Base-by-base conservation (phyloP, 352 stramenopile species). In the Aphanomyces euteiches region DNA sequence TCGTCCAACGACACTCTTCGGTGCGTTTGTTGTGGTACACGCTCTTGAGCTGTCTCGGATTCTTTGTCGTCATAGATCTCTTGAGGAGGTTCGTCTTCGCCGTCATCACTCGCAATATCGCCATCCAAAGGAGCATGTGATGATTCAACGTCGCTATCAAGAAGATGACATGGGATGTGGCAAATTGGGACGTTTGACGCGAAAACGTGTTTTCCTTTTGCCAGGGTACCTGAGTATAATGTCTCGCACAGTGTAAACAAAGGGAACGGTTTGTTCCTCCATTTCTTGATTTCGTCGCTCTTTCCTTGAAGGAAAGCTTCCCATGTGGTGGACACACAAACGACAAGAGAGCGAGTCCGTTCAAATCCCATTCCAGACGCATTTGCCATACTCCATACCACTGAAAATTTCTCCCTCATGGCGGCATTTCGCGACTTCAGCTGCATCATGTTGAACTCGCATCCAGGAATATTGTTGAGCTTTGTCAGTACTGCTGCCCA, bases 261-360 rank as follows among this genome's bases (percentile, higher is more conserved):
- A 8, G 8, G 8, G n/a, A 58, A 58, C 2, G 50, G 50, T 2
- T 19, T 21, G 50, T 58, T 58, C n/a, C n/a, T 58, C 50, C 50
- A 58, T 21, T 19, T 10, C 50, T 58, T 19, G n/a, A 58, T 19
- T n/a, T 21, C 50, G 1, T 58, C n/a, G 50, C 50, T 19, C 50
- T 58, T 58, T n/a, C 50, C 50, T 12, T 10, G 8, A 8, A 58
- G 50, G n/a, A 58, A 19, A 12, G 50, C 1, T 10, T 10, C 50
- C 50, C 50, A 58, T 10, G 50, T 58, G n/a, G 50, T 58, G 8
- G 50, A 58, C 8, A 58, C n/a, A 19, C 50, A 58, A 12, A 58
- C 50, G 7, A 58, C 50, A n/a, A 58, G n/a, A 10, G 50, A 58
- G 13, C 45, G 13, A n/a, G 45, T n/a, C 1, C 45, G 45, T 19